Conservation (phyloP, 805 yeast genomes). For the Kodamaea kakaduensis region DNA sequence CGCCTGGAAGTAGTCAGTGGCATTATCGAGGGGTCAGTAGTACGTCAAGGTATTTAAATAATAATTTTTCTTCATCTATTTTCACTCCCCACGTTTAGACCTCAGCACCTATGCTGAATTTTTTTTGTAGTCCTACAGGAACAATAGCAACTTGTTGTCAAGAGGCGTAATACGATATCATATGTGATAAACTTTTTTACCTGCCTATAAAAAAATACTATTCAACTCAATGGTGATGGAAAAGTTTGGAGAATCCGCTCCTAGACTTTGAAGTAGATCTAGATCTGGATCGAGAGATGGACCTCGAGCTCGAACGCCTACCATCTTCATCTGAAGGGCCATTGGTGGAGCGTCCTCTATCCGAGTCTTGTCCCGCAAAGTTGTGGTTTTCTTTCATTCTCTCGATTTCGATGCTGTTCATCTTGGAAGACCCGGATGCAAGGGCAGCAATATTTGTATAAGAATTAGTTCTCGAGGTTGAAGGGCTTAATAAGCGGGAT, state of each 20-base stretch:
- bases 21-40: neutral
- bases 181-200: too few species aligned
- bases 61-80: too few species aligned
- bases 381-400: conserved; percentile 1
- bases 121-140: too few species aligned
- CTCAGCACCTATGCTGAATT: too few species aligned
- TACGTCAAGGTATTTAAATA: too few species aligned
- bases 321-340: neutral
- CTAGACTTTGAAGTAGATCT: conserved; percentile 17
- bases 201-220: too few species aligned
- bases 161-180: too few species aligned
- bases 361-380: conserved; percentile 1
- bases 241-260: conserved; percentile 17
- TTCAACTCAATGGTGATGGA: conserved; percentile 14
- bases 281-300: conserved; percentile 12
- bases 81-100: too few species aligned
- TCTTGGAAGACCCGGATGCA: neutral
- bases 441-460: conserved; percentile 5
- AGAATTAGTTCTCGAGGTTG: conserved; percentile 7
- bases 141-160: conserved; percentile 4
- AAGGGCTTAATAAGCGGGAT: conserved; percentile 7
- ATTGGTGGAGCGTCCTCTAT: conserved; percentile 2
- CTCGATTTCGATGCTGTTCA: conserved; percentile 2
- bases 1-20: conserved; percentile 14
- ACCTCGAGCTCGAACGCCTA: conserved; percentile 1